Base-by-base conservation (phyloP, 306 rosid species). In the barrel medic (Medicago truncatula) region DNA sequence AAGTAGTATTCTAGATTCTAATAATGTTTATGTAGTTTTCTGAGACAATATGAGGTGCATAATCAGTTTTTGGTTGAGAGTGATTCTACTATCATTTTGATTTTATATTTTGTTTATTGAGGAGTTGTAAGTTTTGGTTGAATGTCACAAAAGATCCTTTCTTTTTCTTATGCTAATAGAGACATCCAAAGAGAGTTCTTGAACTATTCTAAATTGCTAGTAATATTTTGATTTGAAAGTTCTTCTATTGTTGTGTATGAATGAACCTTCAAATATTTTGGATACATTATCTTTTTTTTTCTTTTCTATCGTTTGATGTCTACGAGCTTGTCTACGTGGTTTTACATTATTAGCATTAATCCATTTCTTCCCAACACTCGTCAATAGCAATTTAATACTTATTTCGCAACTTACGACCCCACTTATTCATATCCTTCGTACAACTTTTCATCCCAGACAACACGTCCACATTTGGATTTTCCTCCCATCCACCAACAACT, bases 161-260 rank as follows among this genome's bases (percentile, higher is more conserved):
- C 43, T 43, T 61, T 61, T 61, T 61, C 67, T 61, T 61, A 41
- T 31, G 20, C 43, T 61, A 31, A 31, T 61, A 61, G 43, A 61
- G 67, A 41, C 67, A 41, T 61, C 41, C 43, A 7, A 31, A 61
- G 43, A 20, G 67, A 23, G 28, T 61, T 61, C 67, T 31, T 61
- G 61, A 59, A 12, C 0, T 59, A 21, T 57, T 57, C n/a, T 53
- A 17, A 7, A 56, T 18, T 56, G 31, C 31, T 25, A 10, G 9
- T 25, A 59, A 0, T 59, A 13, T 60, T 2, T 12, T 60, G 40
- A 60, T 60, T 28, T 59, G 17, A 13, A 28, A 12, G 66, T 25
- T 60, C 18, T 60, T 60, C 18, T 7, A 28, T 60, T 25, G 16
- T 1, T 1, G 6, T 20, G 38, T 18, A 4, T 54, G 4, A 52